Base-by-base conservation (phyloP, 768 basidiomycete species). In the Mycena capillaripes region DNA sequence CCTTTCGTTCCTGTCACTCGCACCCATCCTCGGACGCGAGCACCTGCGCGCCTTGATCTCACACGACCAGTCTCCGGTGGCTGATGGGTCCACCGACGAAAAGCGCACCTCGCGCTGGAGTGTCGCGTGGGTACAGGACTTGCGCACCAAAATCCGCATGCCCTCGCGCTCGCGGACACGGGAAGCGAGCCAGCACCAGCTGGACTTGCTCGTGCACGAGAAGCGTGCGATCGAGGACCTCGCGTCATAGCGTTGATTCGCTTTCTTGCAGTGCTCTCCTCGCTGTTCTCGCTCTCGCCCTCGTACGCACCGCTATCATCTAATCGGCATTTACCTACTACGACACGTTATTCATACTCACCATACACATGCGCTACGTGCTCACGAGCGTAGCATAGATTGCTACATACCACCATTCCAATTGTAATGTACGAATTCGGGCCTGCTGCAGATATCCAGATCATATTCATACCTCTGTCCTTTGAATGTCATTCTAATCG, bases 11-110 rank as follows among this genome's bases (percentile, higher is more conserved):
- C 82, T 98, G 71, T 96, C 95, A 52, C 88, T 97, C 14, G 92
- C 96, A 17, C 97, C 97, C 17, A 95, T 97, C 61, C 84, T 97
- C 6, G 93, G 91, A 25, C 89, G 93, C 30, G 90, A 92, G 64
- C 85, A 87, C 67, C 84, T 95, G 9, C 89, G 90, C 46, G 81
- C 85, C 25, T 84, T 94, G 80, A 86, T 95, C 60, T 80, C 84
- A 14, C 79, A 75, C 58, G 77, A 76, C 29, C 63, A 71, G 21
- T 17, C 61, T 25, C 23, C 79, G 59, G 76, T 80, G 56, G 46
- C 59, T 25, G 73, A 62, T 36, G 55, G 76, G 21, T 57, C 58
- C 19, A 32, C 74, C 27, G 81, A 82, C 36, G 88, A 87, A 75
- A 82, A 83, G 63, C 75, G 79, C 21, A 77, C 84, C 27, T 60